phyloP scores from a whole-genome alignment of 2,329 filamentous ascomycete genomes.

The Phoma sp. region DNA sequence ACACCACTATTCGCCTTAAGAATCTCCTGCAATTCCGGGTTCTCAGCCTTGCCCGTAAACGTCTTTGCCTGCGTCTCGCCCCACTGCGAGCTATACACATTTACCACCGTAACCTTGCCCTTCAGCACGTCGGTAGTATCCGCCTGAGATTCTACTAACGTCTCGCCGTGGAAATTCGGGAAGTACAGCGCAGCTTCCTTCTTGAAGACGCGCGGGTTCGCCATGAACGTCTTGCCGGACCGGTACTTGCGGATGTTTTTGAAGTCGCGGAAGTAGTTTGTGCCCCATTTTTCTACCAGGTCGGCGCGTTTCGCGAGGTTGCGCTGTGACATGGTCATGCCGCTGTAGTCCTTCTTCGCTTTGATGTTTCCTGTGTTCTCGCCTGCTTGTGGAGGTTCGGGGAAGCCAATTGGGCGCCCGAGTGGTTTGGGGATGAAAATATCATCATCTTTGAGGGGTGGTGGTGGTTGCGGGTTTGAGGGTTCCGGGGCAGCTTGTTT shows the following conservation, averaged over 20 bases:
- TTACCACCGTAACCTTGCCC: conserved; percentile 79
- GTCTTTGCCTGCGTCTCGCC: conserved; percentile 79
- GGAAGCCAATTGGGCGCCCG: conserved; percentile 81
- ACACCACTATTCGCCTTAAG: conserved; percentile 61
- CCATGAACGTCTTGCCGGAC: conserved; percentile 90
- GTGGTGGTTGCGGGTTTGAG: conserved; percentile 14
- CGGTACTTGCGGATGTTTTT: conserved; percentile 76
- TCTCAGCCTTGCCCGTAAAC: conserved; percentile 69
- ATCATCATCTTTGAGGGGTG: conserved; percentile 33
- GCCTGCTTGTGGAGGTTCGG: conserved; percentile 73
- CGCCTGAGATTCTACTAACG: conserved; percentile 60
- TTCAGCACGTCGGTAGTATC: conserved; percentile 80
- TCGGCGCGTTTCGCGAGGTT: conserved; percentile 78
- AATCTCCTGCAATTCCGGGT: conserved; percentile 72
- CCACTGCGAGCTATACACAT: conserved; percentile 84
- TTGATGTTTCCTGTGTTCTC: conserved; percentile 82
- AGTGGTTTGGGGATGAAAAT: conserved; percentile 61
- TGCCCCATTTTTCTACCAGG: conserved; percentile 77
- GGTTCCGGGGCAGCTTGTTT: conserved; percentile 21
- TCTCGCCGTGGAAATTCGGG: conserved; percentile 86
- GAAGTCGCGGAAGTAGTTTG: conserved; percentile 97
- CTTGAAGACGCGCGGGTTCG: conserved; percentile 84
- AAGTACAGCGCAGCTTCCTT: conserved; percentile 86
- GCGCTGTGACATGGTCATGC: conserved; percentile 42
- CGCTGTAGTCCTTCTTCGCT: conserved; percentile 42